Percentiles rank a stretch among this genome's conserved stretches.
These are phyloP conservation scores for Artemisia argyi DNA, from an alignment of 129 eudicot species.

Conservation along the genomic window DNA sequence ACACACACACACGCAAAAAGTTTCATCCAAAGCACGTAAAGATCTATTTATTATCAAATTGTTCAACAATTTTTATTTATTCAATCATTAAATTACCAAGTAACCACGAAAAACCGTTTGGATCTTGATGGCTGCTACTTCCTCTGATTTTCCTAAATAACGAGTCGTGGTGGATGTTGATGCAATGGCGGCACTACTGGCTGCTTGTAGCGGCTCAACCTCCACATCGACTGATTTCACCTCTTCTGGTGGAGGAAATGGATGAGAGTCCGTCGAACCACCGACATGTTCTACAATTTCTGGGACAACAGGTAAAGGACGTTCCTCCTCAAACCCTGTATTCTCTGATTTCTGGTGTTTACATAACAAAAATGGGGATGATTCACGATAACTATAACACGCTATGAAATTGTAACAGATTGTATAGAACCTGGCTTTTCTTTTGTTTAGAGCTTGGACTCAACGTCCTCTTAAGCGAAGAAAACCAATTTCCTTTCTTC, in stretches of 20 bases:
- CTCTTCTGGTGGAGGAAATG: conserved; percentile 54
- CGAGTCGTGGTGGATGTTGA: conserved; percentile 51
- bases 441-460: conserved; percentile 66
- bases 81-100: conserved; percentile 43
- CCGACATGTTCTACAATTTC: conserved; percentile 39
- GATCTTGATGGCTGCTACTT: conserved; percentile 70
- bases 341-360: conserved; percentile 30
- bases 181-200: conserved; percentile 50
- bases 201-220: conserved; percentile 53
- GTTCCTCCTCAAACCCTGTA: conserved; percentile 33
- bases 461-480: conserved; percentile 78
- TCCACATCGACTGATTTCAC: conserved; percentile 48
- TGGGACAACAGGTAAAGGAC: conserved; percentile 28
- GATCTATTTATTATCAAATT: too few species aligned
- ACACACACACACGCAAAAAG: too few species aligned
- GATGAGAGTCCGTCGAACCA: conserved; percentile 38
- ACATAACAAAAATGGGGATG: conserved; percentile 9
- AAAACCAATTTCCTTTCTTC: conserved; percentile 80
- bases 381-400: neutral
- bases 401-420: neutral
- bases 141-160: conserved; percentile 61
- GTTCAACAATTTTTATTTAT: neutral
- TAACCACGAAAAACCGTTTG: conserved; percentile 86
- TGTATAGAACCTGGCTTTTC: conserved; percentile 48
- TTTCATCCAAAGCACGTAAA: too few species aligned